phyloP scores from a whole-genome alignment of 805 yeast species.

The Candida ficus region DNA sequence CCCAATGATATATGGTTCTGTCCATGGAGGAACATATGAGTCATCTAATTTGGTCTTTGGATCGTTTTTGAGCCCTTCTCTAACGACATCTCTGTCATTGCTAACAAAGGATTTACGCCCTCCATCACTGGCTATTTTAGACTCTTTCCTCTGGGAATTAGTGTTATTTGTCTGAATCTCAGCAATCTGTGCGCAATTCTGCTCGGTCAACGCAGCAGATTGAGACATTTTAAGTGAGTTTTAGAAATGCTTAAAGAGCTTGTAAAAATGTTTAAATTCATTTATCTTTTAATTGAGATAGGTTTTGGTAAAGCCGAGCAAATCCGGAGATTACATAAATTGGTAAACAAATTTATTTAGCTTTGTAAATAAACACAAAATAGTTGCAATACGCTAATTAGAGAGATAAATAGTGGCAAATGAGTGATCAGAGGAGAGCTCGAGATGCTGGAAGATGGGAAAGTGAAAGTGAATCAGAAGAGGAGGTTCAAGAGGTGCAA shows the following conservation, averaged over 20 bases:
- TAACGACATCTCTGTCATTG: not conserved
- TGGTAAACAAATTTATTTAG: too few relatives aligned
- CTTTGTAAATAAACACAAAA: too few relatives aligned
- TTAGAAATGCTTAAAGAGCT: too few relatives aligned
- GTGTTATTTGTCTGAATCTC: not conserved
- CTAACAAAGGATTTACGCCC: constrained; percentile 12
- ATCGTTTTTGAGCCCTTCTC: not conserved
- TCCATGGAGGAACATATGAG: constrained; percentile 77
- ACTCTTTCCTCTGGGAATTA: constrained; percentile 8
- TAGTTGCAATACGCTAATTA: too few relatives aligned
- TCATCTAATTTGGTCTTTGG: not conserved
- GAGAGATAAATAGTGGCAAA: too few relatives aligned
- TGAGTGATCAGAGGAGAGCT: constrained; percentile 7
- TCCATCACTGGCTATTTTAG: constrained; percentile 14
- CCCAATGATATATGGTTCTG: constrained; percentile 81
- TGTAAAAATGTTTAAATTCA: too few relatives aligned
- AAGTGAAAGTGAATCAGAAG: constrained; percentile 14
- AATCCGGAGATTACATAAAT: too few relatives aligned
- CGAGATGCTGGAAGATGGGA: constrained; percentile 19
- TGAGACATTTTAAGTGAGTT: not conserved
- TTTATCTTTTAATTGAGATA: too few relatives aligned
- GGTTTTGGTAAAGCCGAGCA: too few relatives aligned
- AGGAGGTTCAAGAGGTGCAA: not conserved
- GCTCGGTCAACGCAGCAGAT: not conserved
- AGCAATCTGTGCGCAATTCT: not conserved